phyloP scores from a whole-genome alignment of 495 filamentous ascomycete species.

The Physcia stellaris region DNA sequence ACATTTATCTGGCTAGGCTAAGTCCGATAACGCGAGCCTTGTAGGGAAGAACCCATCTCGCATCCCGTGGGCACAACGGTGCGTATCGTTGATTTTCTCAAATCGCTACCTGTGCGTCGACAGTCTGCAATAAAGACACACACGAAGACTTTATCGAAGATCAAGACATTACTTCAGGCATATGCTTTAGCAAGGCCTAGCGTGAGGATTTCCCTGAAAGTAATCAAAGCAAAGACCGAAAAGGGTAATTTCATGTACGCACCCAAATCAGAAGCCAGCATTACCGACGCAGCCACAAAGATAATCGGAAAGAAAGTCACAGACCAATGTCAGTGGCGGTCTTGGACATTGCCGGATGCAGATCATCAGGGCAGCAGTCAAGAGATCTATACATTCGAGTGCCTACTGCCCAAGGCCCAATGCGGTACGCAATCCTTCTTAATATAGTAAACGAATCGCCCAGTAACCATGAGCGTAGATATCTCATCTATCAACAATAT shows the following conservation, averaged over 20 bases:
- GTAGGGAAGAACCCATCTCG: conserved; percentile 33
- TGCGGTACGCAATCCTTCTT: conserved; percentile 20
- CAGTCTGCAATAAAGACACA: conserved; percentile 49
- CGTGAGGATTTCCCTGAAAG: conserved; percentile 50
- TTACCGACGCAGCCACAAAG: conserved; percentile 56
- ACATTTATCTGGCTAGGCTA: neutral
- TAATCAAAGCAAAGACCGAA: conserved; percentile 47
- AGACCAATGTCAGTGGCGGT: conserved; percentile 34
- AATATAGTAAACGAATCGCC: neutral
- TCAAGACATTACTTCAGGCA: conserved; percentile 55
- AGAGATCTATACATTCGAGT: conserved; percentile 33
- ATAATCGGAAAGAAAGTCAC: conserved; percentile 54
- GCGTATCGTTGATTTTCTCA: conserved; percentile 51
- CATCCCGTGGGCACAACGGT: conserved; percentile 74
- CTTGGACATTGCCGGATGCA: conserved; percentile 14
- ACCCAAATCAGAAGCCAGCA: conserved; percentile 36
- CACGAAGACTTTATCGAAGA: conserved; percentile 43
- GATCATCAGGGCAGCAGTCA: conserved; percentile 3
- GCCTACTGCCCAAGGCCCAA: conserved; percentile 26
- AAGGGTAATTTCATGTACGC: conserved; percentile 61
- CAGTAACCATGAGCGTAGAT: conserved; percentile 21
- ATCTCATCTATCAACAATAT: conserved; percentile 38
- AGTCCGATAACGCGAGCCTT: neutral
- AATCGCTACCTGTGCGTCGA: conserved; percentile 57
- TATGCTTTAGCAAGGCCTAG: conserved; percentile 63